Percentiles rank a stretch among this genome's conserved stretches.
Conservation (phyloP, 2,329 filamentous ascomycete species). For the Botrytis elliptica region DNA sequence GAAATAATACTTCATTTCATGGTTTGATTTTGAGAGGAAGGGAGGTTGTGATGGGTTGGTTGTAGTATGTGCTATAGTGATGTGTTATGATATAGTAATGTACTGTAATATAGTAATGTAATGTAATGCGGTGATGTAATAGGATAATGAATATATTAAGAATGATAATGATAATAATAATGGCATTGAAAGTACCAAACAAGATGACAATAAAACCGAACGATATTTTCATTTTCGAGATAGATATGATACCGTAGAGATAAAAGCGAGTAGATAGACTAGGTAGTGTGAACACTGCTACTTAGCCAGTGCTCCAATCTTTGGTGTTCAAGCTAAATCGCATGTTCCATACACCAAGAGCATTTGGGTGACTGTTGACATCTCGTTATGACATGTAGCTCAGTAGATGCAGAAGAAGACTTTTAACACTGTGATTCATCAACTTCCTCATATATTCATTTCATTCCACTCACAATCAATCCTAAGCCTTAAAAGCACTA, state of each 20-base stretch:
- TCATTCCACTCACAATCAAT: conserved; percentile 47
- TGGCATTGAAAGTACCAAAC: neutral
- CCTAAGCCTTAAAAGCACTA: conserved; percentile 47
- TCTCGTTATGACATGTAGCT: neutral
- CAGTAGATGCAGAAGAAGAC: neutral
- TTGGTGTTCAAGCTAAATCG: neutral
- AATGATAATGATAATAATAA: neutral
- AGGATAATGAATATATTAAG: neutral
- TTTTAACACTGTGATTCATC: neutral
- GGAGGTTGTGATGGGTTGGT: too few relatives aligned
- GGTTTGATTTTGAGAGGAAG: neutral
- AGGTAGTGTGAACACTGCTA: neutral
- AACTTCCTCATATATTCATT: conserved; percentile 46
- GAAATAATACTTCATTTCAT: neutral
- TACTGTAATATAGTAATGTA: too few relatives aligned
- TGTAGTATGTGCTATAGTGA: too few relatives aligned
- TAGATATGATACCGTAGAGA: neutral
- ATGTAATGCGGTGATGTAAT: too few relatives aligned
- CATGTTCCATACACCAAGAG: rapidly evolving
- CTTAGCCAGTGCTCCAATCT: neutral
- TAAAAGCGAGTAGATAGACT: neutral
- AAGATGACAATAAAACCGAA: neutral
- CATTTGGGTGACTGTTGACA: neutral
- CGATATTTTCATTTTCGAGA: neutral
- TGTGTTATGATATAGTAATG: too few relatives aligned